Base-by-base conservation (phyloP, 352 stramenopile genomes). In the Globisporangium cylindrosporum region DNA sequence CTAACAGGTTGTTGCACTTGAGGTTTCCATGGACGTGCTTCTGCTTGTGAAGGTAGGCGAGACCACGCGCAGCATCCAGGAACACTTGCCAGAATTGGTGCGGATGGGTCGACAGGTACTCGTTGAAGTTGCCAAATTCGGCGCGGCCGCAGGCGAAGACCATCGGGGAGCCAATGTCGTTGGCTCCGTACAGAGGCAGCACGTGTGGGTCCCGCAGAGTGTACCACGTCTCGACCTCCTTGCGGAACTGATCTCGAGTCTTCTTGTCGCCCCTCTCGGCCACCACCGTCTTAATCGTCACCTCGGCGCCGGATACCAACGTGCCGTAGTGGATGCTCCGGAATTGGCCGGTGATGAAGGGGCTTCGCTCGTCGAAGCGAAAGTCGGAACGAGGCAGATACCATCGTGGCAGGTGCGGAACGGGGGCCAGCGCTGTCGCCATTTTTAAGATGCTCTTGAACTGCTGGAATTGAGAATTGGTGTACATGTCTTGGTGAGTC, bases 1-100 rank as follows among this genome's bases (percentile, higher is more conserved):
- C 73, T 10, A 79, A 55, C 54, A 79, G 29, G 64, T 79, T 79
- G 64, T 62, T 75, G 67, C 73, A 79, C 65, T 79, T 79, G 48
- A 79, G 64, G 56, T 74, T 78, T 18, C 32, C 57, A 29, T 78
- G 72, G 54, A 68, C 43, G 25, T 68, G 61, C 22, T 73, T 75
- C 9, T 69, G 25, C 48, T 73, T 73, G 66, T 79, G 73, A 6
- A 79, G 61, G 53, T 74, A 79, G 25, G 58, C 61, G 20, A 77
- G 64, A 36, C 73, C 73, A 10, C 70, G 73, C n/a, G 73, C 73
- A 32, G 67, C 73, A 62, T 79, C 70, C 55, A 77, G 56, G 56
- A 79, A 79, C 14, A 79, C 10, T 41, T 63, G 25, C 73, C 73
- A 77, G 32, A 79, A 43, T 14, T 62, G 56, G 53, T 79, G 56